phyloP scores from a whole-genome alignment of 2,329 filamentous ascomycete genomes.

The Myriosclerotinia curreyana region DNA sequence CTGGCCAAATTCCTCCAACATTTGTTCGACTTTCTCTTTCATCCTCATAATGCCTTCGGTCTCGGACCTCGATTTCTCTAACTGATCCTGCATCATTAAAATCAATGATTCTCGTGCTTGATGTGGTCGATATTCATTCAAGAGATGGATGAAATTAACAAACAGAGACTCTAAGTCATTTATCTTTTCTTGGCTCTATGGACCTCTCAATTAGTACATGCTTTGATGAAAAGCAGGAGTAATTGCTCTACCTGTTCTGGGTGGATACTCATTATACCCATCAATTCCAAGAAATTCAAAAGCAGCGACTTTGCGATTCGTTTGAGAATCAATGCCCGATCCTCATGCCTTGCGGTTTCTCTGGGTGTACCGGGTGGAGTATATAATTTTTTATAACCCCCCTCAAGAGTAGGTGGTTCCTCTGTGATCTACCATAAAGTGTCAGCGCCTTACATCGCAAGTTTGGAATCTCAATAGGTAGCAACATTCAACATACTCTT shows the following conservation, averaged over 20 bases:
- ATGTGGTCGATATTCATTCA: constrained; percentile 92
- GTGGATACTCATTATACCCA: constrained; percentile 66
- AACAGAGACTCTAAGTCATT: constrained; percentile 77
- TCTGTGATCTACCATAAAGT: constrained; percentile 50
- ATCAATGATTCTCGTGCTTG: constrained; percentile 88
- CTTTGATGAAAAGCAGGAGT: background rate
- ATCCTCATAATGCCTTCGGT: constrained; percentile 65
- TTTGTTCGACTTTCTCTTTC: constrained; percentile 67
- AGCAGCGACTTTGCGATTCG: constrained; percentile 79
- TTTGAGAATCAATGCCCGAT: constrained; percentile 67
- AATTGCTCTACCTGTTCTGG: constrained; percentile 51
- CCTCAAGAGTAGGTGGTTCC: constrained; percentile 63
- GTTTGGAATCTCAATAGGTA: background rate
- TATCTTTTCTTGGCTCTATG: constrained; percentile 65
- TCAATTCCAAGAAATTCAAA: constrained; percentile 83
- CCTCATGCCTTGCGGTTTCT: constrained; percentile 52
- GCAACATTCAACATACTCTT: constrained; percentile 44
- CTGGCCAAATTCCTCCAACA: constrained; percentile 66
- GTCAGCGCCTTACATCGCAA: background rate
- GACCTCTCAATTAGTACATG: constrained; percentile 26
- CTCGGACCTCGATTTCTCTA: constrained; percentile 70
- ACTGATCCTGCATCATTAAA: constrained; percentile 79
- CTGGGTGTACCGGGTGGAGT: constrained; percentile 35
- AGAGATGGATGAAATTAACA: constrained; percentile 86
- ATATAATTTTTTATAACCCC: constrained; percentile 70